Percentiles rank a stretch among this genome's conserved stretches.
These are phyloP conservation scores for Plantago coronopus DNA, from an alignment of 305 asterid genomes.

Conservation along the genomic window DNA sequence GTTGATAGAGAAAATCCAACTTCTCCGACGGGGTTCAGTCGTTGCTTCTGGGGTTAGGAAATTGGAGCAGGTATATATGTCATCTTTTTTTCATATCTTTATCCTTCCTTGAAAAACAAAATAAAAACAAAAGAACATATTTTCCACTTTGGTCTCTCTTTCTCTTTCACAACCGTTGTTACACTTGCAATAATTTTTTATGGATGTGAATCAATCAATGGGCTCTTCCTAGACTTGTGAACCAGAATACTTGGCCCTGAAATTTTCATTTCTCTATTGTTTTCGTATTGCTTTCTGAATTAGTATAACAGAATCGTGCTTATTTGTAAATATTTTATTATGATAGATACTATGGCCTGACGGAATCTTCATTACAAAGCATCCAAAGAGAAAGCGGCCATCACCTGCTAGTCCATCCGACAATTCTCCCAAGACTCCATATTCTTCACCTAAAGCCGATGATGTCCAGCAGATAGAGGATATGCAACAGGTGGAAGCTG, in stretches of 20 bases:
- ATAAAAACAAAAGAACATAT: too few relatives aligned
- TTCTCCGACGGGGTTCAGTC: constrained; percentile 76
- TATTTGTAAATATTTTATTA: constrained; percentile 19
- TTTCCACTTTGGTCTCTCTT: too few relatives aligned
- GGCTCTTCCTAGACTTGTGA: too few relatives aligned
- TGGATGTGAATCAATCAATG: too few relatives aligned
- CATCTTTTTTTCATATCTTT: constrained; percentile 5
- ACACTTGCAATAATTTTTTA: background rate
- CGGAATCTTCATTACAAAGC: constrained; percentile 93
- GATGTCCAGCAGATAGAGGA: constrained; percentile 51
- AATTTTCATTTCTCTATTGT: background rate
- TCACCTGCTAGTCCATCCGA: constrained; percentile 43
- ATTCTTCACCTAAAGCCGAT: constrained; percentile 51
- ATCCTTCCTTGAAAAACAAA: too few relatives aligned
- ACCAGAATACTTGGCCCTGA: too few relatives aligned
- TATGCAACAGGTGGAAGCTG: constrained; percentile 70
- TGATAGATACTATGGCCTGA: constrained; percentile 93
- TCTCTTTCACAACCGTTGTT: constrained; percentile 6
- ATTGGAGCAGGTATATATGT: constrained; percentile 70
- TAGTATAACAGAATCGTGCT: constrained; percentile 12
- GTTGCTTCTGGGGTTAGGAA: constrained; percentile 85
- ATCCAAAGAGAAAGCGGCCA: constrained; percentile 74
- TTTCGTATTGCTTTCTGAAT: constrained; percentile 19
- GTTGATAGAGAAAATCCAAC: constrained; percentile 88
- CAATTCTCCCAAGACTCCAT: constrained; percentile 35